Percentiles rank a stretch among this genome's conserved stretches.
phyloP scores from a whole-genome alignment of 2,329 filamentous ascomycete genomes.

The Iodosphaeria phyllophila region DNA sequence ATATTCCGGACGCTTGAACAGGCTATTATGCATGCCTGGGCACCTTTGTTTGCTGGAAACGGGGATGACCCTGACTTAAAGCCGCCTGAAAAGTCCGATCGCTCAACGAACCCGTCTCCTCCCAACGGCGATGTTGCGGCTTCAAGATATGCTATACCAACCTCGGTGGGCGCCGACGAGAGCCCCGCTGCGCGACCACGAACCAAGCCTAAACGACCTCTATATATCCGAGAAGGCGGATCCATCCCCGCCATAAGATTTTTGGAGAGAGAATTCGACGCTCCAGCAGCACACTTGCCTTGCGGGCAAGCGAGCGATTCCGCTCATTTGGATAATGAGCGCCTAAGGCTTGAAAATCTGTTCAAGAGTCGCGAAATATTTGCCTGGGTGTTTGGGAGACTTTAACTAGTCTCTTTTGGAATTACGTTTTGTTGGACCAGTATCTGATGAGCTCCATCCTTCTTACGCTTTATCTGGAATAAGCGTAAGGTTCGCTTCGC shows the following conservation, averaged over 20 bases:
- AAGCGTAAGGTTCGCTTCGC: too few relatives aligned
- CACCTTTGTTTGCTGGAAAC: constrained; percentile 27
- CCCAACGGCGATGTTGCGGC: background rate
- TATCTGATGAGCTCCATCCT: too few relatives aligned
- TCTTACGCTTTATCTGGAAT: too few relatives aligned
- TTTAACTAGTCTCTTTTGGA: too few relatives aligned
- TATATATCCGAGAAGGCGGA: constrained; percentile 91
- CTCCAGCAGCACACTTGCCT: constrained; percentile 79
- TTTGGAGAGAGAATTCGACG: constrained; percentile 80
- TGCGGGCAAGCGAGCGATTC: constrained; percentile 90
- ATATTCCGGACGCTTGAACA: constrained; percentile 80
- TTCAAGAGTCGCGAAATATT: constrained; percentile 89
- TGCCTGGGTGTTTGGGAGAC: constrained; percentile 57
- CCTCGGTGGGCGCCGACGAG: too few relatives aligned
- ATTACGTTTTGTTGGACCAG: too few relatives aligned
- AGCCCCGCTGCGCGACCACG: constrained; percentile 8
- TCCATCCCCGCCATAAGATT: constrained; percentile 91
- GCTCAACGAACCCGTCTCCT: too few relatives aligned
- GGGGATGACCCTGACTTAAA: background rate
- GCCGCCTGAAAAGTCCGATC: constrained; percentile 3
- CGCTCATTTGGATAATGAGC: constrained; percentile 88
- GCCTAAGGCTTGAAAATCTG: constrained; percentile 73
- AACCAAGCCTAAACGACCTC: constrained; percentile 38
- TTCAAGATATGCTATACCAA: background rate
- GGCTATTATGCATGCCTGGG: constrained; percentile 75